A percentile compares a stretch with the other conserved stretches of the same genome.
Conservation (phyloP, 345 rosid species). For the Alliaria petiolata region DNA sequence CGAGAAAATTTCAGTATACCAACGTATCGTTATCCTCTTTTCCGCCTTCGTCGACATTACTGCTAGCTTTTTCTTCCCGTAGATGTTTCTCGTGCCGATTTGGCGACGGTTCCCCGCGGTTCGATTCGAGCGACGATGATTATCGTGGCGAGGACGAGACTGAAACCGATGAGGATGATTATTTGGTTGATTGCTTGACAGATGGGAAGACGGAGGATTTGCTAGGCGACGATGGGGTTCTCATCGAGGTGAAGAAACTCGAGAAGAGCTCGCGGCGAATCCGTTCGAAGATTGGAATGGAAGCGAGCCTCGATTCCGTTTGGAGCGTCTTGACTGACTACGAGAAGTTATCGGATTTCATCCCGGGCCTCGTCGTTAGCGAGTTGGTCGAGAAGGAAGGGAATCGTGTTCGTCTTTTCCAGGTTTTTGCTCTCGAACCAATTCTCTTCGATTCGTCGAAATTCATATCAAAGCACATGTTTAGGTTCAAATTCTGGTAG, state of each 20-base stretch:
- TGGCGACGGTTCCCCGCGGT: conserved; percentile 20
- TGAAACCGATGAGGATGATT: conserved; percentile 26
- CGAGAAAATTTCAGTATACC: not conserved
- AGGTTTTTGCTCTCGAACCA: conserved; percentile 38
- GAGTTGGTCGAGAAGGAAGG: conserved; percentile 68
- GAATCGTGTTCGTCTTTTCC: conserved; percentile 68
- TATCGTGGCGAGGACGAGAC: not conserved
- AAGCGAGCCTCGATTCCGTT: conserved; percentile 60
- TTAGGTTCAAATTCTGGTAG: not conserved
- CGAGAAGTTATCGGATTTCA: conserved; percentile 71
- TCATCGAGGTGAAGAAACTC: conserved; percentile 52
- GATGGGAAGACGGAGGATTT: conserved; percentile 37
- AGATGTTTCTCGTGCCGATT: conserved; percentile 32
- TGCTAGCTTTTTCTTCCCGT: conserved; percentile 4
- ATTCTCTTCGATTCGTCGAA: not conserved
- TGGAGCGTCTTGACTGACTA: conserved; percentile 82
- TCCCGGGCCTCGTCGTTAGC: conserved; percentile 81
- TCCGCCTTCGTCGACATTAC: not conserved
- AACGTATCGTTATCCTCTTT: not conserved
- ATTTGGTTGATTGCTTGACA: conserved; percentile 27
- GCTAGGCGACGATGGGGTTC: conserved; percentile 51
- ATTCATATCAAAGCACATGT: not conserved
- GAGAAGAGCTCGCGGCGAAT: conserved; percentile 67
- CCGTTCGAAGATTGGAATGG: conserved; percentile 63
- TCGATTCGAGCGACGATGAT: conserved; percentile 16